Conservation (phyloP, 345 rosid species). For the Passiflora organensis region DNA sequence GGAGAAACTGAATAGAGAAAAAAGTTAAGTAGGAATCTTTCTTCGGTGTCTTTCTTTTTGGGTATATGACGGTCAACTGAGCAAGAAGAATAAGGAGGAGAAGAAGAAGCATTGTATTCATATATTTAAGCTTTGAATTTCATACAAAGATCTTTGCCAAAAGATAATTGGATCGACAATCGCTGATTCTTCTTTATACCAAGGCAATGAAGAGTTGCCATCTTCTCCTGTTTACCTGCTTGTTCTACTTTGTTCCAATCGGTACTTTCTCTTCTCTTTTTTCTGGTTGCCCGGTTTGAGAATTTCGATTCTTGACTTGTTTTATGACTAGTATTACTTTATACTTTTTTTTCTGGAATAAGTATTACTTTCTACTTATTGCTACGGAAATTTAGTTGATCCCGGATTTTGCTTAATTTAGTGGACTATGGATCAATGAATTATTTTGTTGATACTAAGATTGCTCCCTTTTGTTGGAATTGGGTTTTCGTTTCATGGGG, state of each 20-base stretch:
- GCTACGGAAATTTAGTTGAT: constrained; percentile 14
- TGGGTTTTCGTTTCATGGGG: not conserved
- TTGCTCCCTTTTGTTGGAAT: constrained; percentile 8
- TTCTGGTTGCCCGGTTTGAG: not conserved
- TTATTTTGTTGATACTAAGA: not conserved
- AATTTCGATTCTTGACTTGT: not conserved
- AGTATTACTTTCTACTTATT: not conserved
- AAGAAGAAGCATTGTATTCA: constrained; percentile 18
- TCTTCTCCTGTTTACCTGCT: constrained; percentile 25
- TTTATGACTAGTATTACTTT: not conserved
- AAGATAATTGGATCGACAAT: constrained; percentile 2
- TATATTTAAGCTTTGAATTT: constrained; percentile 13
- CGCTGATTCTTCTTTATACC: constrained; percentile 16
- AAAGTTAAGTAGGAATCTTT: constrained; percentile 22
- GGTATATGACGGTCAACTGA: not conserved
- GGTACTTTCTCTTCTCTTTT: constrained; percentile 41
- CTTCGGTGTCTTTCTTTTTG: constrained; percentile 26
- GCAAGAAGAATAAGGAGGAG: constrained; percentile 22
- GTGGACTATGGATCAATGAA: constrained; percentile 12
- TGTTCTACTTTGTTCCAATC: constrained; percentile 34
- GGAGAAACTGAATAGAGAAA: constrained; percentile 9
- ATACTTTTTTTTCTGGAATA: too few relatives aligned
- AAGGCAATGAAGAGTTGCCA: constrained; percentile 38
- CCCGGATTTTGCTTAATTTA: constrained; percentile 4
- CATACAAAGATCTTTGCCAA: constrained; percentile 7